Evolutionary conservation across 129 eudicot species (phyloP), one percentile per base, ranked within the genome.

Genomic region (Deinandra increscens): DNA sequence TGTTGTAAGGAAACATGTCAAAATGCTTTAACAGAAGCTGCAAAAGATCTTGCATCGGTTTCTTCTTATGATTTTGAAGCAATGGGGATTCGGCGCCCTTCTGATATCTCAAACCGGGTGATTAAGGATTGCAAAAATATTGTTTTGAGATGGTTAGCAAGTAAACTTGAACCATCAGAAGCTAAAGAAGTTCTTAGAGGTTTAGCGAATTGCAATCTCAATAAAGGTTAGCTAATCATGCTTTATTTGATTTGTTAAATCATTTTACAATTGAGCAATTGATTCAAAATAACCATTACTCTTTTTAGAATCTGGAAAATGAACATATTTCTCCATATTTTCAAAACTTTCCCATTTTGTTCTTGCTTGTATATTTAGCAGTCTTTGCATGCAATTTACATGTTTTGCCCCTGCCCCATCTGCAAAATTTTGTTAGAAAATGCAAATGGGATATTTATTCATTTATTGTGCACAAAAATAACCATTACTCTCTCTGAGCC

Each of bases 131-230:
- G 98, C 75, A 89, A 73, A 81, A 81, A 79, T 64, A 84, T 93
- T 44, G 96, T 85, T 9, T 81, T 84, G 60, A 69, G 98, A 38
- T 93, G 96, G 96, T 80, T 93, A 68, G 96, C 95, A 8, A 93
- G 96, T 75, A 93, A 85, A 79, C 96, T 86, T 49, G 89, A 89
- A 70, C 85, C 95, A 60, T 53, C 80, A 67, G 71, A 51, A 70
- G 98, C 98, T 9, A 93, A 89, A 70, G 91, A 84, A 58, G 91
- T 89, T 64, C 85, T 93, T 66, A 70, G 96, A 76, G 98, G 98
- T 61, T 79, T 93, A 59, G 85, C 97, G 15, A 93, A 89, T 72
- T 93, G 98, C 95, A 93, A 88, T 17, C 87, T 84, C 48, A 93
- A 93, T 75, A 89, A 93, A 84, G 98, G 98, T 93, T 19, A 84